A percentile compares a stretch with the other conserved stretches of the same genome.
These are phyloP conservation scores for Orbilia quercus DNA, from an alignment of 2,329 filamentous ascomycete species.

Conservation along the genomic window DNA sequence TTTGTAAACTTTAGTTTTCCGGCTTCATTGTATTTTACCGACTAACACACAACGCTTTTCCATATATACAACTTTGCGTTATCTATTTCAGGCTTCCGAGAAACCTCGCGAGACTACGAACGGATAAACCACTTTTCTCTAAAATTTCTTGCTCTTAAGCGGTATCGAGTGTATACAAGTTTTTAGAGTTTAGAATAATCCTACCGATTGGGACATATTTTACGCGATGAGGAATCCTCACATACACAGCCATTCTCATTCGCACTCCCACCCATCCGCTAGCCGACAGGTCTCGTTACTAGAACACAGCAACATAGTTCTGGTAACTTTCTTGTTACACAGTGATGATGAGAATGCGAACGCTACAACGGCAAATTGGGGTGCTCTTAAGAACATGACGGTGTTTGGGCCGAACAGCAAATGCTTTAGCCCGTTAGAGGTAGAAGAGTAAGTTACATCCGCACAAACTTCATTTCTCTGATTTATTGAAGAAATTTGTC, in stretches of 20 bases:
- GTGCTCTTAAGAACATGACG: constrained; percentile 47
- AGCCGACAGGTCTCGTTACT: constrained; percentile 24
- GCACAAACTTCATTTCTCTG: background rate
- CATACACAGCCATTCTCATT: constrained; percentile 5
- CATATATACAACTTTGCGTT: no score
- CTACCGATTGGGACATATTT: constrained; percentile 2
- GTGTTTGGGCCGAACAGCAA: constrained; percentile 53
- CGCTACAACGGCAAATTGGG: constrained; percentile 46
- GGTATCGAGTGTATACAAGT: no score
- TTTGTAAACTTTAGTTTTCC: background rate
- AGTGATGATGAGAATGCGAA: constrained; percentile 31
- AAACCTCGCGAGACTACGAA: no score
- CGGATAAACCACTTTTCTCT: no score
- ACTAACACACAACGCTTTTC: no score
- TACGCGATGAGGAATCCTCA: constrained; percentile 41
- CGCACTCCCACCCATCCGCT: constrained; percentile 20
- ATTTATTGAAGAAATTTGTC: background rate
- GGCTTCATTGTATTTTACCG: no score
- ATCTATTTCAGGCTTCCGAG: no score
- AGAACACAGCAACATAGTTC: constrained; percentile 45
- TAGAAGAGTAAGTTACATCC: constrained; percentile 48
- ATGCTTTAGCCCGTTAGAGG: constrained; percentile 51
- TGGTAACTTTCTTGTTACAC: constrained; percentile 47
- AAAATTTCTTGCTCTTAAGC: no score
- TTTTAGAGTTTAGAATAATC: no score